Base-by-base conservation (phyloP, 176 grass and related monocot species). In the Eragrostis curvula region DNA sequence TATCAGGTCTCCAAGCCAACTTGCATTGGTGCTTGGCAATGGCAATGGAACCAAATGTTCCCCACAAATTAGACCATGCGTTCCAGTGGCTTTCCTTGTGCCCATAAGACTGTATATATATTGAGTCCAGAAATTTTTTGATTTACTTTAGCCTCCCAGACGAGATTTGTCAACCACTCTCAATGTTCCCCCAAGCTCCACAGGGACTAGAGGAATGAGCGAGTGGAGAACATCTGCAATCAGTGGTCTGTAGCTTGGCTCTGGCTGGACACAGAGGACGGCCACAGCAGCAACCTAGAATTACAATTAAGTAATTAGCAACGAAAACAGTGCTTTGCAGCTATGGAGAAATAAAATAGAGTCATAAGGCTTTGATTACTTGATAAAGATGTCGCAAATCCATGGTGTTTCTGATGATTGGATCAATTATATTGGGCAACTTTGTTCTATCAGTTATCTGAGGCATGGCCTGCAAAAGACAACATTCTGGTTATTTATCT, bases 171-270 rank as follows among this genome's bases (percentile, higher is more conserved):
- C 89, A 2, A 72, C 30, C 39, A 85, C 48, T 68, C 90, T 92
- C 21, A 92, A 59, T 44, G 93, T 75, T 7, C 90, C 90, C 25
- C 93, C 93, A 46, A 95, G 87, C 83, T 95, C 90, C 40, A 78
- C 57, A 18, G 93, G 90, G 65, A 95, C 87, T 48, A 95, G 93
- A 17, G 93, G 93, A 85, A 95, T 79, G 40, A 95, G 87, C n/a
- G 90, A 90, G 50, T 95, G 90, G 47, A 95, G 77, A 50, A 92
- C 87, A 84, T 95, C 93, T 23, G 90, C 89, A 74, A 95, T 95
- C 39, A 95, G 72, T 78, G 93, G 93, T 61, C 87, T 87, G 50
- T 95, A 95, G 79, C 93, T 92, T n/a, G 93, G 93, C 79, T 95
- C 93, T 18, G 85, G 90, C 70, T 95, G 93, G 52, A 92, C 79